Evolutionary conservation across 352 stramenopile species (phyloP).

Genomic region (Bremia lactucae): DNA sequence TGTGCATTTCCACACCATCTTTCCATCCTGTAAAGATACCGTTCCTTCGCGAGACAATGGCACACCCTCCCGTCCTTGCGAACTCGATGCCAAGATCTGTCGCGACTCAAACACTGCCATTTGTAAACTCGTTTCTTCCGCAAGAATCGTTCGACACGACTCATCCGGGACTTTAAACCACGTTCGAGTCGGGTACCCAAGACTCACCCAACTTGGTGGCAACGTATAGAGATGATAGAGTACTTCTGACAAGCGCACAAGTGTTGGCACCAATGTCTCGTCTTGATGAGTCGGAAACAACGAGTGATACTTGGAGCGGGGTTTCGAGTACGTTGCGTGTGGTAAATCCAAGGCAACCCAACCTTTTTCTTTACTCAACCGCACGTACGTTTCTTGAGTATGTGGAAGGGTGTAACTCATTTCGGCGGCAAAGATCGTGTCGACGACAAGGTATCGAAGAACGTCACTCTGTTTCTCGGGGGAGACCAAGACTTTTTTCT

Average conservation of each 20-base stretch:
- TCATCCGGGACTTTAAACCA: conserved; percentile 81
- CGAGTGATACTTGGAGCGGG: no score
- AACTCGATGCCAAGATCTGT: conserved; percentile 58
- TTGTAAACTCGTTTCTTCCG: conserved; percentile 62
- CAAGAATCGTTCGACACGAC: conserved; percentile 44
- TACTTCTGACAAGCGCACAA: conserved; percentile 60
- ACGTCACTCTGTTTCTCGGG: conserved; percentile 58
- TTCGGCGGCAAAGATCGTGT: conserved; percentile 66
- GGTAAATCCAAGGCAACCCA: conserved; percentile 51
- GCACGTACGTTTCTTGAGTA: conserved; percentile 62
- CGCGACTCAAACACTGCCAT: conserved; percentile 64
- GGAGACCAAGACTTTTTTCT: conserved; percentile 67
- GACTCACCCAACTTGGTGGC: conserved; percentile 70
- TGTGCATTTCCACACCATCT: conserved; percentile 45
- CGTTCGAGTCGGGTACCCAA: conserved; percentile 64
- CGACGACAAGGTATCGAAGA: conserved; percentile 47
- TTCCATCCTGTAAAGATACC: conserved; percentile 36
- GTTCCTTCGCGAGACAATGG: conserved; percentile 46
- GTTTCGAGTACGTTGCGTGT: no score
- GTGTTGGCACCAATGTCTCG: no score
- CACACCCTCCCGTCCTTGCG: conserved; percentile 57
- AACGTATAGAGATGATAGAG: conserved; percentile 70
- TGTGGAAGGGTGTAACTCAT: conserved; percentile 73
- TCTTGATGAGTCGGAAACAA: no score
- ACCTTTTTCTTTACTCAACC: conserved; percentile 67